phyloP scores from a whole-genome alignment of 306 rosid species.

The Ormosia emarginata region DNA sequence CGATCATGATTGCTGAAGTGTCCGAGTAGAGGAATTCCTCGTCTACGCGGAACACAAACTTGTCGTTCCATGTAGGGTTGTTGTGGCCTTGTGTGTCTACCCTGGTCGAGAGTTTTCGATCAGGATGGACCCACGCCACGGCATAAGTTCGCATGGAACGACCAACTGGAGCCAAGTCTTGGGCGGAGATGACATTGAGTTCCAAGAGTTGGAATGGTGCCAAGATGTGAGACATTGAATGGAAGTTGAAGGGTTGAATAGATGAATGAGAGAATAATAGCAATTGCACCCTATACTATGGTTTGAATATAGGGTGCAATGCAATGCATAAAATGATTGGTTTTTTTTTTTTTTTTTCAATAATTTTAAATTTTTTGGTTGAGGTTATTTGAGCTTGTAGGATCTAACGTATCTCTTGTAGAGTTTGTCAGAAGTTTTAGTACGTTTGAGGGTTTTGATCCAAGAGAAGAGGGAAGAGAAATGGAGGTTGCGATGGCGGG shows the following conservation, averaged over 20 bases:
- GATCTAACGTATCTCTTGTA: conserved; percentile 5
- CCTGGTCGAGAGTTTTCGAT: conserved; percentile 72
- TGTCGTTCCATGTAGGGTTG: conserved; percentile 90
- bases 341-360: too few relatives aligned
- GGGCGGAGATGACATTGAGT: conserved; percentile 73
- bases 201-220: conserved; percentile 74
- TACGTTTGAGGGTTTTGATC: not conserved
- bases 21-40: conserved; percentile 63
- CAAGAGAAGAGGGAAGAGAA: not conserved
- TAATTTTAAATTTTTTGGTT: too few relatives aligned
- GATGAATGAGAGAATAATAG: not conserved
- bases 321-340: not conserved
- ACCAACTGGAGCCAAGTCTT: conserved; percentile 56
- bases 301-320: not conserved
- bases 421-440: conserved; percentile 1
- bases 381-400: conserved; percentile 17
- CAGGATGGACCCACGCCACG: conserved; percentile 74
- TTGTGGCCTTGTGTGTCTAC: conserved; percentile 72
- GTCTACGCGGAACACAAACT: conserved; percentile 80
- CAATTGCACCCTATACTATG: not conserved
- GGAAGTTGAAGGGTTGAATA: not conserved
- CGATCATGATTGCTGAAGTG: conserved; percentile 74
- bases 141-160: conserved; percentile 82
- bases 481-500: not conserved
- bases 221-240: conserved; percentile 44